A percentile compares a stretch with the other conserved stretches of the same genome.
These are phyloP conservation scores for Taxawa tesnikishii DNA, from an alignment of 2,329 filamentous ascomycete genomes.

Conservation along the genomic window DNA sequence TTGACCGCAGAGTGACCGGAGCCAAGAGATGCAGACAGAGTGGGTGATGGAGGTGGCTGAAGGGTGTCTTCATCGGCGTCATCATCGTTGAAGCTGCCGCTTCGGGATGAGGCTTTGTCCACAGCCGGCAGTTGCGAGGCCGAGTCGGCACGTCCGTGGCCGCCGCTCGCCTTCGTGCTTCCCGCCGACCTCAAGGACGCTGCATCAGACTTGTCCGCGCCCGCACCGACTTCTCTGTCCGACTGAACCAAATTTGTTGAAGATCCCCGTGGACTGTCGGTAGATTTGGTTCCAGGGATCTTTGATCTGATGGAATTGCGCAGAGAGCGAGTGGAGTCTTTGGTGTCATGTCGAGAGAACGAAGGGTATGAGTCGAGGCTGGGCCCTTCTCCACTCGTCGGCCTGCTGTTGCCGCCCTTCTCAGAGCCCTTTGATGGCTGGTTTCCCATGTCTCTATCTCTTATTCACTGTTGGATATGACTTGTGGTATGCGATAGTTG, in stretches of 20 bases:
- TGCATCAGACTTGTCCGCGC: slow-evolving; percentile 56
- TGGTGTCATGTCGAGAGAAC: slow-evolving; percentile 84
- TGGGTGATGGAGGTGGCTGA: slow-evolving; percentile 66
- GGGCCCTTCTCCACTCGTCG: slow-evolving; percentile 38
- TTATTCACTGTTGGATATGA: neutral
- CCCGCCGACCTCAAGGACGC: slow-evolving; percentile 62
- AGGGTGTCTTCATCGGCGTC: slow-evolving; percentile 14
- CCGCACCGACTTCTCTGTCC: slow-evolving; percentile 32
- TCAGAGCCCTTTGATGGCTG: slow-evolving; percentile 55
- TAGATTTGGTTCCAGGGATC: slow-evolving; percentile 59
- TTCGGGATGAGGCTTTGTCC: slow-evolving; percentile 26
- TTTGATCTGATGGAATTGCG: slow-evolving; percentile 73
- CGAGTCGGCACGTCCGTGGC: slow-evolving; percentile 18
- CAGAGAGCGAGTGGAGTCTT: slow-evolving; percentile 80
- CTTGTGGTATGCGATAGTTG: neutral
- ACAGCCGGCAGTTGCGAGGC: slow-evolving; percentile 21
- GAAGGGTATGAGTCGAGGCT: slow-evolving; percentile 78
- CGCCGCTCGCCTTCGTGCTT: slow-evolving; percentile 29
- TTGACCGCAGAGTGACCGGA: slow-evolving; percentile 65
- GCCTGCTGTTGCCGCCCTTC: slow-evolving; percentile 30
- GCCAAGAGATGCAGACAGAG: slow-evolving; percentile 63
- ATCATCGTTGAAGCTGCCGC: slow-evolving; percentile 14
- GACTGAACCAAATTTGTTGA: slow-evolving; percentile 45
- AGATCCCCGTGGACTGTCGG: slow-evolving; percentile 73
- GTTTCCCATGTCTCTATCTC: slow-evolving; percentile 55